Base-by-base conservation (phyloP, 768 basidiomycete genomes). In the Pleurotus citrinopileatus region DNA sequence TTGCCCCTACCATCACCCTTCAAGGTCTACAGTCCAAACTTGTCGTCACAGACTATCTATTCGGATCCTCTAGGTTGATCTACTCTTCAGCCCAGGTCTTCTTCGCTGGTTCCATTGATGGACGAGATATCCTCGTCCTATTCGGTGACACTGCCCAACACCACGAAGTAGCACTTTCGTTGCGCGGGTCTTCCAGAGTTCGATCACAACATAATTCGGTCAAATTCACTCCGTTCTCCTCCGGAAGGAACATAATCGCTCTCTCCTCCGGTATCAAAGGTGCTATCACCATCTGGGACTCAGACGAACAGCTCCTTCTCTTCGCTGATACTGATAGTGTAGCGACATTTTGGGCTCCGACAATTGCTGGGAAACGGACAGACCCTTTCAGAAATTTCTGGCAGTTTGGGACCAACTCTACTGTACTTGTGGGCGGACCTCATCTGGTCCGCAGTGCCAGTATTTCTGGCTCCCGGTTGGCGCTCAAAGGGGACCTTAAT, bases 11-110 rank as follows among this genome's bases (percentile, higher is more conserved):
- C 17, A 80, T 92, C 58, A 77, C 79, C 1, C 79, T 93, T 9
- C 62, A 68, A 25, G 91, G 90, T 8, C 78, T 90, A 17, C 81
- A 91, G 65, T 88, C 85, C 40, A 91, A 89, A 63, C 71, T 91
- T 25, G 70, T 92, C 25, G 73, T 88, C 15, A 83, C 86, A 0
- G 82, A 89, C 64, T 89, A 89, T 63, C 70, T 77, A 6, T 91
- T 89, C 62, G 91, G 91, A 19, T 72, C 70, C 10, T 83, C 83
- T 8, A 73, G 70, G 55, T 61, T 87, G 1, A 66, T 79, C 3
- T 92, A 89, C 66, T 84, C 89, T 5, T 91, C 90, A 1, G 87
- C 89, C 0, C 78, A 81, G 53, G 73, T 94, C 28, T 78, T 91
- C 61, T 90, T 80, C 60, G 82, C 88, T 0, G 81, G 84, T 2